Percentiles rank a stretch among this genome's conserved stretches.
These are phyloP conservation scores for Trichoderma parareesei DNA, from an alignment of 495 filamentous ascomycete genomes.

Conservation along the genomic window DNA sequence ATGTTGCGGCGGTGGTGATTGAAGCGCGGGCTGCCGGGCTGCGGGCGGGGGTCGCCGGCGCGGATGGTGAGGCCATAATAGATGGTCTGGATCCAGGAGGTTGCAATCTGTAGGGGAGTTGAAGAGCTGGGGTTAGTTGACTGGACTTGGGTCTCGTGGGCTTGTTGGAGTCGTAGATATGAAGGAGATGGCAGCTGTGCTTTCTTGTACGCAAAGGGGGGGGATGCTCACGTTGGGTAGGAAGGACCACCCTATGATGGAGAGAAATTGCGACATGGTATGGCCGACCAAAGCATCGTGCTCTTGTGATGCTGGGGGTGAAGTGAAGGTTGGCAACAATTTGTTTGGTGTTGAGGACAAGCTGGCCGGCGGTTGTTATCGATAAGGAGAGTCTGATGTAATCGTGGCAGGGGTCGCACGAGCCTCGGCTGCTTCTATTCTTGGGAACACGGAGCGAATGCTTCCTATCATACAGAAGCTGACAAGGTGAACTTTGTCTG, in stretches of 20 bases:
- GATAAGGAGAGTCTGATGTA: neutral
- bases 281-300: neutral
- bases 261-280: conserved; percentile 45
- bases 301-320: neutral
- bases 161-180: neutral
- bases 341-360: neutral
- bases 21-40: conserved; percentile 60
- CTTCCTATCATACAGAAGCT: too few relatives aligned
- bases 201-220: neutral
- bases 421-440: neutral
- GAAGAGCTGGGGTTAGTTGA: neutral
- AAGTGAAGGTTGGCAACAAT: neutral
- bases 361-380: conserved; percentile 4
- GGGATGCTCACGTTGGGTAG: conserved; percentile 58
- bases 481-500: too few relatives aligned
- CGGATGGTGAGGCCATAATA: conserved; percentile 89
- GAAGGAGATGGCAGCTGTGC: neutral
- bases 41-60: conserved; percentile 75
- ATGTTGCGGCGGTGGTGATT: conserved; percentile 68
- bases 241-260: conserved; percentile 70
- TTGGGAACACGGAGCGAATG: too few relatives aligned
- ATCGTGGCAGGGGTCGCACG: neutral
- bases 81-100: conserved; percentile 66
- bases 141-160: neutral
- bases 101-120: conserved; percentile 51